These are phyloP conservation scores for Cetradonia linearis DNA, from an alignment of 495 filamentous ascomycete species.

Conservation along the genomic window DNA sequence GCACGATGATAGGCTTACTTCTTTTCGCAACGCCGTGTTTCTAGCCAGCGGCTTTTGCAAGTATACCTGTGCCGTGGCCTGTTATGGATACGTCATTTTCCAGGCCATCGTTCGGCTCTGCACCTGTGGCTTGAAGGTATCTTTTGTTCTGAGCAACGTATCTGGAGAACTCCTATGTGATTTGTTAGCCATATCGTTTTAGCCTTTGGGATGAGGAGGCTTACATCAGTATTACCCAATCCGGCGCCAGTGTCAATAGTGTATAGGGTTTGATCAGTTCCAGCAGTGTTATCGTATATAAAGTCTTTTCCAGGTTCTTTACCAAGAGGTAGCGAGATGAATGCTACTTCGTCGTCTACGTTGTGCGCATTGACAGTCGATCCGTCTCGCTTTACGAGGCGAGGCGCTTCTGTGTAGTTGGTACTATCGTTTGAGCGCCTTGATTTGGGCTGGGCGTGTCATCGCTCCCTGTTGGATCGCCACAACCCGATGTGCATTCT, in stretches of 20 bases:
- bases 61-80: neutral
- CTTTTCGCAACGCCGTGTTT: slow-evolving; percentile 1
- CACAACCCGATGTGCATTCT: neutral
- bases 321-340: neutral
- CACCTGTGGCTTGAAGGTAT: neutral
- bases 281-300: neutral
- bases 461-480: neutral
- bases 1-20: neutral
- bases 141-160: neutral
- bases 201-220: neutral
- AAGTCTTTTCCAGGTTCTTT: neutral
- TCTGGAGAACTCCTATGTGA: neutral
- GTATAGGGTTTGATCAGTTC: neutral
- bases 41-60: neutral
- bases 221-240: neutral
- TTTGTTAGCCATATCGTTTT: neutral
- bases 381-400: neutral
- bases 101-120: neutral
- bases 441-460: neutral
- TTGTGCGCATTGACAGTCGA: neutral
- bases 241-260: neutral
- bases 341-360: neutral
- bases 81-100: neutral
- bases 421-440: neutral
- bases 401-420: neutral